Conservation (phyloP, 805 yeast genomes). For the Suhomyces emberorum region DNA sequence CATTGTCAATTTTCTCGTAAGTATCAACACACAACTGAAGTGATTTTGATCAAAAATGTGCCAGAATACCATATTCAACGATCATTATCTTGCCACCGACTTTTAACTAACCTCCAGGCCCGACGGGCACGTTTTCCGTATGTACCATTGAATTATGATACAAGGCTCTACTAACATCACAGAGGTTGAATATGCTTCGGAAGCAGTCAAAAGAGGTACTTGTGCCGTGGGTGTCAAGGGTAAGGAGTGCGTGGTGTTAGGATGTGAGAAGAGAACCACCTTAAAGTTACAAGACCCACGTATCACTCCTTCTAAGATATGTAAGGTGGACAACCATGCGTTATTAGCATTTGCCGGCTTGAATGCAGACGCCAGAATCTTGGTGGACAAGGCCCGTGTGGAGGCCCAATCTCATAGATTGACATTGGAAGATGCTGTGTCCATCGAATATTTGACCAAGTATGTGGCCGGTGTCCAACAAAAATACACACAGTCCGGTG, state of each 20-base stretch:
- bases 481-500: slow-evolving; percentile 95
- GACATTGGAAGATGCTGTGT: slow-evolving; percentile 91
- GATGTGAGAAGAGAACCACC: slow-evolving; percentile 95
- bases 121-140: slow-evolving; percentile 97
- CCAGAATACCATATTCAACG: background rate
- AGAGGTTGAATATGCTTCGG: slow-evolving; percentile 95
- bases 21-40: slow-evolving; percentile 26
- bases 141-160: slow-evolving; percentile 21
- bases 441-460: slow-evolving; percentile 86
- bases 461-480: slow-evolving; percentile 98
- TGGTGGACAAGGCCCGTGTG: slow-evolving; percentile 91
- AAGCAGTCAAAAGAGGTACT: slow-evolving; percentile 97
- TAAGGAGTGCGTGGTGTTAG: slow-evolving; percentile 80
- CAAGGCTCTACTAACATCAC: slow-evolving; percentile 28
- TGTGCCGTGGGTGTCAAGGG: slow-evolving; percentile 98
- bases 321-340: slow-evolving; percentile 85
- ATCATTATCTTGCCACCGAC: background rate
- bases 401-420: slow-evolving; percentile 95
- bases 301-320: slow-evolving; percentile 91
- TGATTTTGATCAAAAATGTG: background rate
- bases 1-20: slow-evolving; percentile 92
- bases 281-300: slow-evolving; percentile 94
- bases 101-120: slow-evolving; percentile 59
- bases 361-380: slow-evolving; percentile 96
- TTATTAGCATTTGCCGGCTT: slow-evolving; percentile 94